These are phyloP conservation scores for Globisporangium iwayamae DNA, from an alignment of 352 stramenopile species.

Conservation along the genomic window DNA sequence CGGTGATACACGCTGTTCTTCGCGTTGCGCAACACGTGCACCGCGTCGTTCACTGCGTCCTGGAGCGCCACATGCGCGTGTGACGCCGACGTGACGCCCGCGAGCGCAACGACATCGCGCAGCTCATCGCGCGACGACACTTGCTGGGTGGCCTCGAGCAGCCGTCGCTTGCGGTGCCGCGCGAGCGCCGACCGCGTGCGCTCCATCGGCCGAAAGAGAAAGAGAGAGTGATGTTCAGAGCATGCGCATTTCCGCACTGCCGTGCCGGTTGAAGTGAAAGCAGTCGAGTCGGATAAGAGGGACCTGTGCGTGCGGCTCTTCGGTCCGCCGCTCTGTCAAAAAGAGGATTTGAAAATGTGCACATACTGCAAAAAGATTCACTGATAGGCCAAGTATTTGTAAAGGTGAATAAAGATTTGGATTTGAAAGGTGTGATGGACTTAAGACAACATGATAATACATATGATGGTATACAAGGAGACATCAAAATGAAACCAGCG, in stretches of 20 bases:
- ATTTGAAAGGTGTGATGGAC: too few species aligned
- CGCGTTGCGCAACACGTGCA: slow-evolving; percentile 50
- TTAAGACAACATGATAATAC: too few species aligned
- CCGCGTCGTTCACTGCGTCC: slow-evolving; percentile 23
- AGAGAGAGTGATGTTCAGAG: neutral
- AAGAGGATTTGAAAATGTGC: too few species aligned
- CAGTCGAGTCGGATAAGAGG: too few species aligned
- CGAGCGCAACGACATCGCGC: slow-evolving; percentile 25
- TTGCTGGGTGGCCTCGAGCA: slow-evolving; percentile 52
- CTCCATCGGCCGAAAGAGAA: slow-evolving; percentile 20
- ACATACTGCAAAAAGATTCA: too few species aligned
- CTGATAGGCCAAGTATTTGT: too few species aligned
- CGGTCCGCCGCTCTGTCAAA: neutral
- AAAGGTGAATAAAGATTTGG: too few species aligned
- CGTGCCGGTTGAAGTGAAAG: too few species aligned
- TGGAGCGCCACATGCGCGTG: neutral
- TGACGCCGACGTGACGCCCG: slow-evolving; percentile 16
- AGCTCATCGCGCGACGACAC: slow-evolving; percentile 37
- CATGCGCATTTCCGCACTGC: neutral
- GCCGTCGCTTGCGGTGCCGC: slow-evolving; percentile 51
- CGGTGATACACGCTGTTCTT: slow-evolving; percentile 71
- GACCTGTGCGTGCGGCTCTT: neutral
- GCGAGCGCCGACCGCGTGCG: slow-evolving; percentile 44
- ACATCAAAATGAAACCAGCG: too few species aligned
- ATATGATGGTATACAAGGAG: too few species aligned